Conservation (phyloP, 1,284 basidiomycete genomes). For the Microbotryum intermedium region DNA sequence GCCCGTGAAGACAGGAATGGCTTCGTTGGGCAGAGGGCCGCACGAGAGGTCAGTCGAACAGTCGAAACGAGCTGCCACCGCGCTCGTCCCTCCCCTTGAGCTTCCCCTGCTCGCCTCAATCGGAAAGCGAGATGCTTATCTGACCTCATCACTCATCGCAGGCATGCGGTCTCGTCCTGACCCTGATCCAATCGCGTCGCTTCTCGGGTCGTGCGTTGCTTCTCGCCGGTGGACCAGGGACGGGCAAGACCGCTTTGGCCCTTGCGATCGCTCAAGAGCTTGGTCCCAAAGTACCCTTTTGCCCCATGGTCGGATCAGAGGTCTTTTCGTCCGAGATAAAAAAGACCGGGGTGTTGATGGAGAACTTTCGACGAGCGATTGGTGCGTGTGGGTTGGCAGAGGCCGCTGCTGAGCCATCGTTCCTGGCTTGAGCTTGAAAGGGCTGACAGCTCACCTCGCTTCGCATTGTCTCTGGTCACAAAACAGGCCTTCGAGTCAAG, state of each 20-base stretch:
- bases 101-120: conserved; percentile 12
- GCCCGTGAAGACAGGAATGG: conserved; percentile 68
- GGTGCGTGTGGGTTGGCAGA: conserved; percentile 48
- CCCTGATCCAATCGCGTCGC: conserved; percentile 78
- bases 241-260: conserved; percentile 92
- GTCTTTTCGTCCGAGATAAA: conserved; percentile 97
- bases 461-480: neutral
- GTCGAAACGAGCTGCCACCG: neutral
- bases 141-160: conserved; percentile 35
- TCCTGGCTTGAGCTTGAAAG: neutral
- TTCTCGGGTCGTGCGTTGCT: conserved; percentile 85
- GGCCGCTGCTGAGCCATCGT: neutral
- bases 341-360: conserved; percentile 97
- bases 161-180: conserved; percentile 86
- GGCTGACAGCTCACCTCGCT: neutral
- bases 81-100: neutral
- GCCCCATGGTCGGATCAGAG: conserved; percentile 95
- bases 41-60: conserved; percentile 77
- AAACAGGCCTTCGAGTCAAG: conserved; percentile 86
- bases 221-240: conserved; percentile 82
- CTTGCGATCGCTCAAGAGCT: conserved; percentile 89
- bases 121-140: neutral
- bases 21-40: conserved; percentile 82
- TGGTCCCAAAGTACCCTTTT: conserved; percentile 91
- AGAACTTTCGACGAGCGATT: conserved; percentile 88